Evolutionary conservation across 139 green algal genomes (phyloP), one percentile per base, ranked within the genome.

Genomic region (Picochlorum sp.): DNA sequence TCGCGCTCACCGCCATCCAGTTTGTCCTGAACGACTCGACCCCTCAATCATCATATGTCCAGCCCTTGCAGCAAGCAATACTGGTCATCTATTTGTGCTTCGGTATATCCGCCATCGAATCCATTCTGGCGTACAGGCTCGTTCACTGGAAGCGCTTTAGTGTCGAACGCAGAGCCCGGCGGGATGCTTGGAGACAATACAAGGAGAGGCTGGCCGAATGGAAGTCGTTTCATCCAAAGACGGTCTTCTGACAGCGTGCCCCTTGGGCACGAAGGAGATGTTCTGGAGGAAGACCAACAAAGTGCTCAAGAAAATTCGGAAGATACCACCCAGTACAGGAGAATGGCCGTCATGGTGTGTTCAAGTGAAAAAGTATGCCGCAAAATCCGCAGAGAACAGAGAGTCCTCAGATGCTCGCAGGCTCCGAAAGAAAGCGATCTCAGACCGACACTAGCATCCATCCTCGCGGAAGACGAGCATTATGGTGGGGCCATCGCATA

Each of bases 1-100:
- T 77, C 3, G 38, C 51, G 0, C 60, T 66, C 15, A 66, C 60
- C 8, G 60, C 60, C 5, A 14, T 66, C n/a, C 26, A 50, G 37
- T 54, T 56, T 38, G 60, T 66, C 15, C 13, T 66, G 37, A 20
- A 14, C 6, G 24, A 20, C 2, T 28, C 7, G 3, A 63, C 72
- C 51, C 70, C 70, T 45, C 50, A 18, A n/a, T 59, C 26, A 30
- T 38, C 59, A n/a, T 38, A 30, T 38, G 2, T 59, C 8, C 21
- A 34, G 21, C 51, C 51, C 23, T n/a, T 34, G 51, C 51, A 59
- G 0, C 51, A 59, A 59, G 38, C 23, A 59, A 59, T 59, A 34
- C 51, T 59, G 13, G 10, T 4, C 0, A 38, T 23, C n/a, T 59
- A 59, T 59, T 59, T 59, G 15, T 30, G 20, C 51, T 59, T 59